phyloP scores from a whole-genome alignment of 257 asterid species.

The Solanum chilense region DNA sequence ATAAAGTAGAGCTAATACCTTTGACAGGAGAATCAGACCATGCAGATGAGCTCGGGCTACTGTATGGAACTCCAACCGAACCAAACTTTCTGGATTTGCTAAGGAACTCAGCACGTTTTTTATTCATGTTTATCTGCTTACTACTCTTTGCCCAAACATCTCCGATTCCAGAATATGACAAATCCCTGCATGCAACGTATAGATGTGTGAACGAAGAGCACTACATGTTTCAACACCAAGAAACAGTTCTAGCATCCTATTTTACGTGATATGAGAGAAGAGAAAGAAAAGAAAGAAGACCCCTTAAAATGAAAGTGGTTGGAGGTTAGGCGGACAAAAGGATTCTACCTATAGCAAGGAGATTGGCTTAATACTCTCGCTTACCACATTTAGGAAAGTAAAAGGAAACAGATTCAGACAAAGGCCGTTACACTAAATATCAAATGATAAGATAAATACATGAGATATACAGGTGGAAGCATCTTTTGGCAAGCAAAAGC shows the following conservation, averaged over 20 bases:
- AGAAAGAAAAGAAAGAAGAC: not conserved
- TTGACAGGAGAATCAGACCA: slow-evolving; percentile 35
- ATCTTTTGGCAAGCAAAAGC: not conserved
- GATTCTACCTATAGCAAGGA: not conserved
- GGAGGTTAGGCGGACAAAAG: not conserved
- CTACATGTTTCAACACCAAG: not conserved
- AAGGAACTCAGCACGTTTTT: slow-evolving; percentile 57
- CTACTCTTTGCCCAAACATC: slow-evolving; percentile 24
- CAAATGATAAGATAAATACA: not conserved
- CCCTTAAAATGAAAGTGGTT: not conserved
- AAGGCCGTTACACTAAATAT: not conserved
- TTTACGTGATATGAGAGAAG: not conserved
- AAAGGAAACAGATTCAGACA: not conserved
- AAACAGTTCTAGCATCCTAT: slow-evolving; percentile 1
- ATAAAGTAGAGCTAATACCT: slow-evolving; percentile 22
- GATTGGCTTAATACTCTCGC: not conserved
- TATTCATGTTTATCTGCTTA: slow-evolving; percentile 13
- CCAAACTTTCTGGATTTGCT: slow-evolving; percentile 34
- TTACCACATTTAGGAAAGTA: not conserved
- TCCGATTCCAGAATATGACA: slow-evolving; percentile 21
- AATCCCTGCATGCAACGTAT: slow-evolving; percentile 26
- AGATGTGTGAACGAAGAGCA: not conserved
- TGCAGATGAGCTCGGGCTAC: slow-evolving; percentile 27
- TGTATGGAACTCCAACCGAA: slow-evolving; percentile 29
- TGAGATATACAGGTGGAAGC: not conserved